Base-by-base conservation (phyloP, 805 yeast genomes). In the Grigorovia transvaalensis region DNA sequence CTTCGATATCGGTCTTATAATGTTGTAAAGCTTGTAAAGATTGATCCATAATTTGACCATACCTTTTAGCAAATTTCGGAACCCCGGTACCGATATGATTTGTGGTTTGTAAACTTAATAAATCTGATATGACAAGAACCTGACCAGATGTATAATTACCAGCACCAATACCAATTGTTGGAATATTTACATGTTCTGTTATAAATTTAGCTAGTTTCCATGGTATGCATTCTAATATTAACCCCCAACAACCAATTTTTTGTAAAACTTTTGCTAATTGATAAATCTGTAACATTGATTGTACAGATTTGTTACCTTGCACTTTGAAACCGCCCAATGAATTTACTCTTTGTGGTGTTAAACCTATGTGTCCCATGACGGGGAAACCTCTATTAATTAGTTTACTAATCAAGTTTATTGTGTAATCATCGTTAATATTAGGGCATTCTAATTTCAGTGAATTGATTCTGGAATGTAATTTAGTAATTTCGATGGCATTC, bases 121-220 rank as follows among this genome's bases (percentile, higher is more conserved):
- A 61, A 64, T 91, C 99, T 4, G 87, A 79, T 66, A 85, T 82
- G 0, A 91, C 99, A 42, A 91, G 74, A 1, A 91, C 96, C 66
- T 93, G 98, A 0, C 96, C 98, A 40, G 86, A 79, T 9, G 91
- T 84, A 9, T 71, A 70, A 20, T 81, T 78, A 0, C 99, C 98
- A 0, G 98, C 96, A 4, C 99, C 99, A 48, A 91, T 91, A 3
- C 99, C 99, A 57, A 91, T 89, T 0, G 95, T 86, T 0, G 98
- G 97, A 1, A 91, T 73, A 1, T 64, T 49, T 35, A 89, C 64
- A 13, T 72, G 70, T 1, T 73, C 64, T 0, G 96, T 85, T 30
- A 93, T 79, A 51, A 72, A 71, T 45, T 72, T 65, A 0, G 91
- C 91, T 12, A 93, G 69, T 52, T 75, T 76, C 51, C 78, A 79